Percentiles rank a stretch among this genome's conserved stretches.
phyloP scores from a whole-genome alignment of 2,329 filamentous ascomycete genomes.

The Waltergamsia citrina region DNA sequence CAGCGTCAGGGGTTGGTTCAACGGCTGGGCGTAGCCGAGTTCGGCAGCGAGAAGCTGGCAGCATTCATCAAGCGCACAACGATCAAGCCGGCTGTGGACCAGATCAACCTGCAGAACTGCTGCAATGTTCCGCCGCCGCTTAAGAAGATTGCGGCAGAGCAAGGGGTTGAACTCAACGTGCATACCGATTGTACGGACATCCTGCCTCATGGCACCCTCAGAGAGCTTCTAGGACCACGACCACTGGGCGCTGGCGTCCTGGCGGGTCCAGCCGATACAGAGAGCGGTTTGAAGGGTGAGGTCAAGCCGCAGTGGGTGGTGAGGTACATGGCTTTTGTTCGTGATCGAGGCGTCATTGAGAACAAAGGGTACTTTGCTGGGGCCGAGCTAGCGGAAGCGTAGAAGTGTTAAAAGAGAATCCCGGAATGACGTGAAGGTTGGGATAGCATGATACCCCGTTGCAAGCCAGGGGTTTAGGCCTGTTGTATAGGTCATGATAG shows the following conservation, averaged over 20 bases:
- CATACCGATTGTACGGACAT: conserved; percentile 94
- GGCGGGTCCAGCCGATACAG: conserved; percentile 31
- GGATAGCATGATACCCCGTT: too few species aligned
- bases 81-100: conserved; percentile 74
- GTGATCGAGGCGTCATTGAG: conserved; percentile 90
- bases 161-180: conserved; percentile 79
- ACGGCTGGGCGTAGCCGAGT: conserved; percentile 81
- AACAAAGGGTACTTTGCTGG: conserved; percentile 96
- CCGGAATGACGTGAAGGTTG: too few species aligned
- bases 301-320: conserved; percentile 88
- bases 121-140: conserved; percentile 90
- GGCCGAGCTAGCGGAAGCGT: conserved; percentile 52
- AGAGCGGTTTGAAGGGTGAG: conserved; percentile 62
- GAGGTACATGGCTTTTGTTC: conserved; percentile 93
- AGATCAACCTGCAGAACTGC: conserved; percentile 94
- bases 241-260: conserved; percentile 68
- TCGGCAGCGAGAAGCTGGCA: conserved; percentile 74
- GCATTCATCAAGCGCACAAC: conserved; percentile 63
- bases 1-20: conserved; percentile 61
- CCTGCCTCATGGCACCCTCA: conserved; percentile 72
- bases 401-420: not conserved
- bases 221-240: conserved; percentile 71
- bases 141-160: conserved; percentile 71
- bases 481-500: too few species aligned
- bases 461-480: too few species aligned